Base-by-base conservation (phyloP, 2,329 filamentous ascomycete genomes). In the Neofusicoccum parvum region DNA sequence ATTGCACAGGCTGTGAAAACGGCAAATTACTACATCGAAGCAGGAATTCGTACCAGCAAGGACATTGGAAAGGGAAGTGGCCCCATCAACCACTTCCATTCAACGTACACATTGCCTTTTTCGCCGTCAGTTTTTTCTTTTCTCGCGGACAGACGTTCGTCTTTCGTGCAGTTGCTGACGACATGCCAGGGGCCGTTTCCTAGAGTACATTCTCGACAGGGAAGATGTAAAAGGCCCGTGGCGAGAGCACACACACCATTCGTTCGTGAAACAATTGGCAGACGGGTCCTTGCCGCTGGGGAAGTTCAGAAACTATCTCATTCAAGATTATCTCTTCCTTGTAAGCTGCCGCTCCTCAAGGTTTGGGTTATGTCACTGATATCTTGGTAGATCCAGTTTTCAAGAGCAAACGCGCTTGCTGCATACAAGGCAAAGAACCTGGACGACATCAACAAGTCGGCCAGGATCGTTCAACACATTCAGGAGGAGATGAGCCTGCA, bases 261-360 rank as follows among this genome's bases (percentile, higher is more conserved):
- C 89, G 0, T 98, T 98, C 73, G 91, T 96, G 48, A 82, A 88
- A 72, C 86, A 85, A 14, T 82, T 98, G 73, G 93, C 90, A 0
- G 83, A 90, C 66, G 93, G 92, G 0, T 90, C 86, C 7, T 81
- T 98, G 20, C 90, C 91, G 0, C 71, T 90, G 0, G 86, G 90
- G 49, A 89, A 88, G 0, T 98, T 97, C 82, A 95, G 93, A 76
- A 86, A 90, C 45, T 98, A 97, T 75, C 87, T 98, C 65, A 85
- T 95, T 10, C 94, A 98, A 72, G 94, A 98, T 73, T 97, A 97
- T 72, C 83, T 97, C 4, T 98, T 95, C 73, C 80, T 97, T 49
- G 91, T 95, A 72, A 48, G 83, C 37, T 73, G 15, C 46, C 32
- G 54, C n/a, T n/a, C 20, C 27, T 7, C 27, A 32, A 7, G 27